These are phyloP conservation scores for Ceratocystis cubensis DNA, from an alignment of 2,329 filamentous ascomycete genomes.

Conservation along the genomic window DNA sequence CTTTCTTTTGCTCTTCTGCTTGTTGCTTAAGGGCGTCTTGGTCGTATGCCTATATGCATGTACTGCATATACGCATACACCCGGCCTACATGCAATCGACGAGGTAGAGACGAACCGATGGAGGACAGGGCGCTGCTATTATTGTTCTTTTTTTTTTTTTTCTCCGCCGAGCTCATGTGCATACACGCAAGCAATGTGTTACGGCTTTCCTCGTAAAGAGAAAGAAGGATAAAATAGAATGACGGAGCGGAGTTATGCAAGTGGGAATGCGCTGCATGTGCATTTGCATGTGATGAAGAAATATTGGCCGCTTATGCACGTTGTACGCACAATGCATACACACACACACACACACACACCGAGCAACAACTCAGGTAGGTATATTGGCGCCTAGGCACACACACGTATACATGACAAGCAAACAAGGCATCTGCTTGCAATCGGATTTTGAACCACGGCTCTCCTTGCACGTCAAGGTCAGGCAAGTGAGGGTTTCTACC, in stretches of 20 bases:
- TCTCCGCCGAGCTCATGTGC: neutral
- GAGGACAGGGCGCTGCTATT: too few species aligned
- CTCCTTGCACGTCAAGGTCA: too few species aligned
- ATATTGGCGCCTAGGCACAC: neutral
- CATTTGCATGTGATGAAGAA: neutral
- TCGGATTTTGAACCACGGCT: too few species aligned
- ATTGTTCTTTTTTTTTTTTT: neutral
- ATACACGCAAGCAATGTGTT: neutral
- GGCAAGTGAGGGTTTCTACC: neutral
- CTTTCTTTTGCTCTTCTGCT: too few species aligned
- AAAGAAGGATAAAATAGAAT: neutral
- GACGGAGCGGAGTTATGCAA: neutral
- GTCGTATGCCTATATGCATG: too few species aligned
- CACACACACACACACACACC: neutral
- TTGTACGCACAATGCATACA: too few species aligned
- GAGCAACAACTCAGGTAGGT: neutral
- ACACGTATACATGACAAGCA: too few species aligned
- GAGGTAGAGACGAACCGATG: too few species aligned
- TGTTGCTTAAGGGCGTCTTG: too few species aligned
- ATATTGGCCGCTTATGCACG: neutral
- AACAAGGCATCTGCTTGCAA: too few species aligned
- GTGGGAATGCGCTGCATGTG: neutral
- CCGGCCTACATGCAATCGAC: too few species aligned
- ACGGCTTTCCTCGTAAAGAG: neutral
- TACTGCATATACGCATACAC: too few species aligned